Percentiles rank a stretch among this genome's conserved stretches.
Evolutionary conservation across 257 asterid genomes (phyloP).

Genomic region (Solanum medicagineum): DNA sequence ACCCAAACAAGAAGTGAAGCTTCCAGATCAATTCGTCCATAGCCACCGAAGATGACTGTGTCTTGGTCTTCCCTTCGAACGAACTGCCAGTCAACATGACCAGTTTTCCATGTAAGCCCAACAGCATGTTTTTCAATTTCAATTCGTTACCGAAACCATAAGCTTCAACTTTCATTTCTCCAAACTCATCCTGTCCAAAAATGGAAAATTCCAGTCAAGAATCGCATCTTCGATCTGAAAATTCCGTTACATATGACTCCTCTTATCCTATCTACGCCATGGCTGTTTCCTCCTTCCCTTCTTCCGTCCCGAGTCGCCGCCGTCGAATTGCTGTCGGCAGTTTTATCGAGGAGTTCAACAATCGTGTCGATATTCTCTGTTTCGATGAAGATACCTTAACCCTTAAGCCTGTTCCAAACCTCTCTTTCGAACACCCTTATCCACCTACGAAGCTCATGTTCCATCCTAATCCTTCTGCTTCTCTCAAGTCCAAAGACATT

Average conservation of each 20-base stretch:
- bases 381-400: slow-evolving; percentile 56
- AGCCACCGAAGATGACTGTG: neutral
- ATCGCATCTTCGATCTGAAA: slow-evolving; percentile 28
- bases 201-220: slow-evolving; percentile 48
- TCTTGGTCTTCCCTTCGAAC: neutral
- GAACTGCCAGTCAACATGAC: neutral
- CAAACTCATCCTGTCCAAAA: neutral
- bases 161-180: neutral
- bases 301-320: slow-evolving; percentile 15
- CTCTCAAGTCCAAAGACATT: slow-evolving; percentile 26
- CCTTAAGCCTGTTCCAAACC: slow-evolving; percentile 34
- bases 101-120: neutral
- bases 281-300: slow-evolving; percentile 43
- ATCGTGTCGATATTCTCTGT: slow-evolving; percentile 63
- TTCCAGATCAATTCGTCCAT: neutral
- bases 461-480: slow-evolving; percentile 46
- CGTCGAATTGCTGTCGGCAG: slow-evolving; percentile 62
- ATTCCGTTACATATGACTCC: slow-evolving; percentile 37
- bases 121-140: neutral
- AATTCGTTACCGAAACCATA: neutral
- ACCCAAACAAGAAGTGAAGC: neutral
- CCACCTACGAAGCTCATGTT: slow-evolving; percentile 80
- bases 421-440: slow-evolving; percentile 78
- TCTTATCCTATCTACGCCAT: slow-evolving; percentile 62
- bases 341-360: slow-evolving; percentile 59